Percentiles rank a stretch among this genome's conserved stretches.
These are phyloP conservation scores for Aspergillus sojae DNA, from an alignment of 2,329 filamentous ascomycete species.

Conservation along the genomic window DNA sequence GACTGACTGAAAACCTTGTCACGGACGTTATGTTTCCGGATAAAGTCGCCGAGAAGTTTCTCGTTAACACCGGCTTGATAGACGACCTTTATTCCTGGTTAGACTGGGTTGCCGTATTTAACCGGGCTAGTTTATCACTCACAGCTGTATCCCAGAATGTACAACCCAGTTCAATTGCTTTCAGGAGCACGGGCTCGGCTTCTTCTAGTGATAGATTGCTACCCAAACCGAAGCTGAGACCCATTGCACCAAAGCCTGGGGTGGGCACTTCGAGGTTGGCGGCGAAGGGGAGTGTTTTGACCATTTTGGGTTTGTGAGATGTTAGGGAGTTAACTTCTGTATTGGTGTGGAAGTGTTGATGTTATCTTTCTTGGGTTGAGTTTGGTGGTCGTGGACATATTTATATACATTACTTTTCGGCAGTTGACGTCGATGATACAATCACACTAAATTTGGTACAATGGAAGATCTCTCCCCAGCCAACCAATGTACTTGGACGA, in stretches of 20 bases:
- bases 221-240: constrained; percentile 49
- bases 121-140: constrained; percentile 13
- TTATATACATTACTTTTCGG: neutral
- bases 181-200: constrained; percentile 53
- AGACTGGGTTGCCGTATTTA: neutral
- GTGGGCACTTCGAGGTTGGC: constrained; percentile 40
- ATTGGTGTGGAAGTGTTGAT: too few relatives aligned
- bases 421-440: neutral
- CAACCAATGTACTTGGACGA: neutral
- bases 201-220: constrained; percentile 47
- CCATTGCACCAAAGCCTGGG: constrained; percentile 56
- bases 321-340: too few relatives aligned
- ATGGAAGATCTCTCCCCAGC: neutral
- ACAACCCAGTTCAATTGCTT: constrained; percentile 52
- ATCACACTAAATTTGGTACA: neutral
- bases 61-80: constrained; percentile 54
- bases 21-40: constrained; percentile 53
- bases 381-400: neutral
- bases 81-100: constrained; percentile 39
- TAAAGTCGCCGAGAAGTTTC: constrained; percentile 54
- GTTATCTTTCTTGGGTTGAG: too few relatives aligned
- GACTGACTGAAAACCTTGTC: constrained; percentile 52
- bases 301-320: constrained; percentile 41
- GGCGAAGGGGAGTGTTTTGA: constrained; percentile 45
- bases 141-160: constrained; percentile 53